phyloP scores from a whole-genome alignment of 1,139 yeast species.

The Candida smagusa region DNA sequence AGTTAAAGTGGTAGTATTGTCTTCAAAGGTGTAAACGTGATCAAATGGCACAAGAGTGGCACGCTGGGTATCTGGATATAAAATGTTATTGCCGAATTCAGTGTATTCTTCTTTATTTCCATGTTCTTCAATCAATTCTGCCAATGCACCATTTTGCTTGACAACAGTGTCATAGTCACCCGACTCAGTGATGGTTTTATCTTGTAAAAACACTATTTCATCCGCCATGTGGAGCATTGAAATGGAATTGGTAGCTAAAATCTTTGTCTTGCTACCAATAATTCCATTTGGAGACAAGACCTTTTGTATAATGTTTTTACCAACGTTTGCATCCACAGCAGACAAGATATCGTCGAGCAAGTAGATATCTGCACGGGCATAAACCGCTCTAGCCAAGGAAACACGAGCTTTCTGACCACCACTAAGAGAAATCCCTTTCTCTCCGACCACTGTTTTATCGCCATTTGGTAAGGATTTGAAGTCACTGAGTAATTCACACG shows the following conservation, averaged over 20 bases:
- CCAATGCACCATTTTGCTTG: conserved; percentile 16
- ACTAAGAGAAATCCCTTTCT: conserved; percentile 41
- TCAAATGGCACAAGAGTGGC: conserved; percentile 21
- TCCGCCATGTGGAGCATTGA: conserved; percentile 28
- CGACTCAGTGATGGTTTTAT: conserved; percentile 22
- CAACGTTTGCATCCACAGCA: conserved; percentile 39
- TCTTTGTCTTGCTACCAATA: conserved; percentile 23
- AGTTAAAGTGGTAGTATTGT: conserved; percentile 14
- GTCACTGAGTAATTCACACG: conserved; percentile 37
- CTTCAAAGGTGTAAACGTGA: conserved; percentile 22
- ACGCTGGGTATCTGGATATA: conserved; percentile 4
- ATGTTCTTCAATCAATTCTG: conserved; percentile 24
- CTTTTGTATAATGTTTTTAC: conserved; percentile 20
- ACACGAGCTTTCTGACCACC: conserved; percentile 47
- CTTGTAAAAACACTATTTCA: conserved; percentile 28
- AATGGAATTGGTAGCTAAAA: conserved; percentile 29
- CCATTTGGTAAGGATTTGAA: conserved; percentile 37
- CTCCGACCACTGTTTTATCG: conserved; percentile 41
- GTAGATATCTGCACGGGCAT: conserved; percentile 37
- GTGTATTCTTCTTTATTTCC: conserved; percentile 15
- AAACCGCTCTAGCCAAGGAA: conserved; percentile 41
- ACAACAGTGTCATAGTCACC: conserved; percentile 25
- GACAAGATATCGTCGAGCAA: conserved; percentile 36
- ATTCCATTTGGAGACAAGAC: conserved; percentile 22
- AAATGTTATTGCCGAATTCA: background rate